Conservation (phyloP, 768 basidiomycete species). For the Mrakia hoshinonis region DNA sequence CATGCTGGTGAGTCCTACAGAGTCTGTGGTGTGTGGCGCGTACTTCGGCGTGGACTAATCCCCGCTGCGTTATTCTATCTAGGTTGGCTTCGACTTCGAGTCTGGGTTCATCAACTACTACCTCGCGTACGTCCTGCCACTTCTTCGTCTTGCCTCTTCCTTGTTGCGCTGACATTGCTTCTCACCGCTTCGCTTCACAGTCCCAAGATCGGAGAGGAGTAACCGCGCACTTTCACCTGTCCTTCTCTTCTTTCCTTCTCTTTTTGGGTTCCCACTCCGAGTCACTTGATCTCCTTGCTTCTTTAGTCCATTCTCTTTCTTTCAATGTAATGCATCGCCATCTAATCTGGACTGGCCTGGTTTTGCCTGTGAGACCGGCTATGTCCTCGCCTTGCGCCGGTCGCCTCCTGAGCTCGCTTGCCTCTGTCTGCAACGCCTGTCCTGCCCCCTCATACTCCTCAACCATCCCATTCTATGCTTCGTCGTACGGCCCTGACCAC, state of each 20-base stretch:
- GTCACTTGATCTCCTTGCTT: background rate
- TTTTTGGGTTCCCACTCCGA: background rate
- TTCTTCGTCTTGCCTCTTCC: background rate
- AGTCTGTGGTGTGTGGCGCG: background rate
- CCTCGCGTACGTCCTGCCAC: slow-evolving; percentile 50
- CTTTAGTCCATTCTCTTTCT: background rate
- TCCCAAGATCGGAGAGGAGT: slow-evolving; percentile 88
- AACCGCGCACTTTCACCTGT: background rate
- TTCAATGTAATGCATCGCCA: too few species aligned
- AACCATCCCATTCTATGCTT: too few species aligned
- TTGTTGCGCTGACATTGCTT: too few species aligned
- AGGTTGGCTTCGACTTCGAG: slow-evolving; percentile 84
- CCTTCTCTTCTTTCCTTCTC: background rate
- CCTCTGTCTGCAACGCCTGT: too few species aligned
- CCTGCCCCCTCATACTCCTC: too few species aligned
- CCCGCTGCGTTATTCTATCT: background rate
- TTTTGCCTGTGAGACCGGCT: too few species aligned
- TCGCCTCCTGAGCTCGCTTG: too few species aligned
- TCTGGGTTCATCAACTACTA: slow-evolving; percentile 88
- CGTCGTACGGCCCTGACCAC: too few species aligned
- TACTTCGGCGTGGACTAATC: slow-evolving; percentile 11
- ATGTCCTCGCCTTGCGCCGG: too few species aligned
- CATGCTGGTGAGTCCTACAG: slow-evolving; percentile 67
- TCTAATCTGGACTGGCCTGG: too few species aligned
- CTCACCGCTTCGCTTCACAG: background rate